Evolutionary conservation across 2,329 filamentous ascomycete species (phyloP), one percentile per base, ranked within the genome.

Genomic region (Ceratocystiopsis minuta): DNA sequence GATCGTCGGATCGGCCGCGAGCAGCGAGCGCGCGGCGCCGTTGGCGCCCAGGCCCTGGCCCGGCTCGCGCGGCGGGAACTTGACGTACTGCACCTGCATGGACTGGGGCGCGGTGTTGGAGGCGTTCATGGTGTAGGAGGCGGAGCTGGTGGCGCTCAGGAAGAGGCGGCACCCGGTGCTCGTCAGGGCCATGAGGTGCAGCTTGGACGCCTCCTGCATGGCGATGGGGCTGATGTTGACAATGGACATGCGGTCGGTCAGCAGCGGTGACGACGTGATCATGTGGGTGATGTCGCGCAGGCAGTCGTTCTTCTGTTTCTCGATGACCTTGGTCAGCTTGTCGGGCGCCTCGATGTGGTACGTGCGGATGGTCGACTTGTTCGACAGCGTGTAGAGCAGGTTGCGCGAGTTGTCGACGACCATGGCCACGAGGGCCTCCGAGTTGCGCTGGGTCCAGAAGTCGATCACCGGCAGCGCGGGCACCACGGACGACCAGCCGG

Each of bases 61-160:
- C 47, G 49, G 59, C 45, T 59, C 62, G 34, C 64, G 58, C 0
- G 90, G 90, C 1, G 92, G 90, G 45, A 94, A 93, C 55, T 90
- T 92, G 59, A 98, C 84, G 54, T 93, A 90, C 51, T 92, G 81
- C n/a, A 95, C 77, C 58, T 95, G 87, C 85, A 98, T 95, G 60
- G 85, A 95, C 51, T 83, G 87, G 1, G 90, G 87, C 0, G 82
- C 77, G 44, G 67, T 58, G 45, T 68, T 78, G 9, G 72, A 68
- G 16, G 72, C 67, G 14, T 68, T 70, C 28, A 74, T 66, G 56
- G 68, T 71, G 61, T 79, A 78, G 0, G 68, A 80, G 2, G 75
- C 73, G 16, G 84, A 80, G 48, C 80, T 80, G 0, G 86, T 94
- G 6, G 88, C 85, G 54, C 86, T 96, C 42, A 98, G 69, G 57